These are phyloP conservation scores for Taphrina communis DNA, from an alignment of 1,139 yeast species.

Conservation along the genomic window DNA sequence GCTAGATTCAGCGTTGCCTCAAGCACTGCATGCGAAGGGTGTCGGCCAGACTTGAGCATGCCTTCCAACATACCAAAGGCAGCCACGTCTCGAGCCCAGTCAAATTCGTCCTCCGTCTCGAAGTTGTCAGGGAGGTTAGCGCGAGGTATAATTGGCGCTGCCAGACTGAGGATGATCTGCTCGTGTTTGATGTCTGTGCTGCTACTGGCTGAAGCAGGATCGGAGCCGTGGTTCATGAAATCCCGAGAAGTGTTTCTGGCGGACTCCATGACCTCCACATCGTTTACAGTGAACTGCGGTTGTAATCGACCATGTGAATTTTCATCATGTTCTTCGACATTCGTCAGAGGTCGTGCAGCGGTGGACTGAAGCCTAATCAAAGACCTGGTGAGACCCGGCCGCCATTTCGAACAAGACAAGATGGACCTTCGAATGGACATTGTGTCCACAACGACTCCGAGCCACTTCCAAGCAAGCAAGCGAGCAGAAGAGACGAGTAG, in stretches of 20 bases:
- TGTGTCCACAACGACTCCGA: background rate
- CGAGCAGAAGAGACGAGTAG: no score
- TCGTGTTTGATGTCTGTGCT: slow-evolving; percentile 10
- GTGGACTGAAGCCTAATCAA: background rate
- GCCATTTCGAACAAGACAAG: background rate
- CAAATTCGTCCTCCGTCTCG: slow-evolving; percentile 5
- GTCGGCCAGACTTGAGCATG: background rate
- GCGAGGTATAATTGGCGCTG: background rate
- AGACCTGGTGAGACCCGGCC: background rate
- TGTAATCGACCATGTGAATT: no score
- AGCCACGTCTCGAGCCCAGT: slow-evolving; percentile 8
- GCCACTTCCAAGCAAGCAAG: no score
- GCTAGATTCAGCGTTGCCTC: slow-evolving; percentile 1
- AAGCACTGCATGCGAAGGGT: slow-evolving; percentile 5
- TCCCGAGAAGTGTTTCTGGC: no score
- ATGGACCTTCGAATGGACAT: slow-evolving; percentile 3
- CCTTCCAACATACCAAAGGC: slow-evolving; percentile 2
- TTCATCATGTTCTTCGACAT: background rate
- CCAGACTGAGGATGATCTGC: background rate
- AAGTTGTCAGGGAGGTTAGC: background rate
- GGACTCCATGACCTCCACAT: background rate
- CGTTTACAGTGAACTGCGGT: background rate
- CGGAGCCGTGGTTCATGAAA: no score
- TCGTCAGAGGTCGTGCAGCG: background rate
- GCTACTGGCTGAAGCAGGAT: no score